Evolutionary conservation across 805 yeast species (phyloP).

Genomic region (Cyberlindnera mycetangii): DNA sequence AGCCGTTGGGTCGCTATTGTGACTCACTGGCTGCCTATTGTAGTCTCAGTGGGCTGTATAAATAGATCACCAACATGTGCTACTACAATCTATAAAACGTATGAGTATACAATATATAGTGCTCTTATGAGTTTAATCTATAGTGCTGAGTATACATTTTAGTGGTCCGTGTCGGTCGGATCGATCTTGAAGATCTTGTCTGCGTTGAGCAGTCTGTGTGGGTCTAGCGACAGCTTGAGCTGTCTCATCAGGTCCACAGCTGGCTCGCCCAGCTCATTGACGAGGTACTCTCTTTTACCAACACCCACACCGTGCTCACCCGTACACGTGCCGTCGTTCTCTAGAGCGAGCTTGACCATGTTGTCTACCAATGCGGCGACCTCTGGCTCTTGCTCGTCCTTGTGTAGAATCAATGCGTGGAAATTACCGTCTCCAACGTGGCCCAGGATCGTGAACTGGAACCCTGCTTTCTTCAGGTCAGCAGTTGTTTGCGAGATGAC

Average conservation of each 20-base stretch:
- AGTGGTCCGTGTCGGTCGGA: conserved; percentile 39
- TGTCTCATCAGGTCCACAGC: conserved; percentile 73
- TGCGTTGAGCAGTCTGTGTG: conserved; percentile 69
- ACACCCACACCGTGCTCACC: conserved; percentile 89
- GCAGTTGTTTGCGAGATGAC: conserved; percentile 59
- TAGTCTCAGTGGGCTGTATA: too few relatives aligned
- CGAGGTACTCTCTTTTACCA: conserved; percentile 63
- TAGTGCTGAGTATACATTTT: not conserved
- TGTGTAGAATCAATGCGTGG: conserved; percentile 64
- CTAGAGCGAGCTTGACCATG: conserved; percentile 65
- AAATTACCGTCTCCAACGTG: conserved; percentile 87
- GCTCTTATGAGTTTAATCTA: too few relatives aligned
- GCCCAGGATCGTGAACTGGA: conserved; percentile 62
- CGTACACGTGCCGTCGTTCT: conserved; percentile 77
- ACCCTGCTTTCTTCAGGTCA: conserved; percentile 51
- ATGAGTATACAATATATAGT: too few relatives aligned
- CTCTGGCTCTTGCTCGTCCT: conserved; percentile 43
- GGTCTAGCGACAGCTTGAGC: conserved; percentile 70
- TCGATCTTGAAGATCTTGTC: conserved; percentile 75
- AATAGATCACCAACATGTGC: too few relatives aligned
- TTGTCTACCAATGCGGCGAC: conserved; percentile 51
- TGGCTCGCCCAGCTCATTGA: conserved; percentile 62
- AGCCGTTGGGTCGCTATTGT: too few relatives aligned
- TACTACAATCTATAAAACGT: too few relatives aligned
- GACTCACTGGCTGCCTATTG: too few relatives aligned